These are phyloP conservation scores for Cavenderia fasciculata DNA, from an alignment of 78 protist genomes.

Conservation along the genomic window DNA sequence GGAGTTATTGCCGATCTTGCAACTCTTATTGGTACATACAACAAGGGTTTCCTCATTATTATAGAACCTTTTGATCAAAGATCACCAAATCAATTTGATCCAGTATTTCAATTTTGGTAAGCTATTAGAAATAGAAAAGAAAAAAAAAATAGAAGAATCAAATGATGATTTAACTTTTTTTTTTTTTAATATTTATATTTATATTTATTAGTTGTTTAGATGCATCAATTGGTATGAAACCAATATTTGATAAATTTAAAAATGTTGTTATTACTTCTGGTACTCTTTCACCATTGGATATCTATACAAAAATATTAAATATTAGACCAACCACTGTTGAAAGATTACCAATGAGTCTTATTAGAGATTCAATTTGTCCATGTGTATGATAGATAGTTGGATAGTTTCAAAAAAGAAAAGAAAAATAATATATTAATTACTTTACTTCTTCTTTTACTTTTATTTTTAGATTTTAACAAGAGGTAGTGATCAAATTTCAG, in stretches of 20 bases:
- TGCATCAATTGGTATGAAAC: conserved; percentile 95
- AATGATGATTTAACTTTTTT: too few relatives aligned
- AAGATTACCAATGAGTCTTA: conserved; percentile 80
- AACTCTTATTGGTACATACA: conserved; percentile 93
- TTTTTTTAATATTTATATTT: background rate
- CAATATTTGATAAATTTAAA: conserved; percentile 88
- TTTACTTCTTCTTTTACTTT: background rate
- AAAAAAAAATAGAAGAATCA: too few relatives aligned
- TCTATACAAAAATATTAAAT: conserved; percentile 94
- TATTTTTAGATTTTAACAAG: conserved; percentile 70
- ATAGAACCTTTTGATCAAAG: conserved; percentile 91
- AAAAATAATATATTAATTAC: too few relatives aligned
- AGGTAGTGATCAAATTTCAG: conserved; percentile 85
- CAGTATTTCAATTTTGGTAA: conserved; percentile 79
- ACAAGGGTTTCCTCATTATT: conserved; percentile 89
- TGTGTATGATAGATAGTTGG: too few relatives aligned
- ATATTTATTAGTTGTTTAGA: conserved; percentile 90
- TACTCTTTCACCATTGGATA: conserved; percentile 98
- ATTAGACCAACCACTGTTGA: conserved; percentile 88
- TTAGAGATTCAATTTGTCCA: conserved; percentile 84
- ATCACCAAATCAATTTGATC: conserved; percentile 59
- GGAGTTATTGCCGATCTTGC: conserved; percentile 88
- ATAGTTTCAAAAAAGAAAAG: too few relatives aligned
- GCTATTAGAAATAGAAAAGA: too few relatives aligned
- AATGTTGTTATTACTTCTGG: conserved; percentile 90